Base-by-base conservation (phyloP, 228 moss, liverwort and hornwort species). In the Sphagnum magellanicum region DNA sequence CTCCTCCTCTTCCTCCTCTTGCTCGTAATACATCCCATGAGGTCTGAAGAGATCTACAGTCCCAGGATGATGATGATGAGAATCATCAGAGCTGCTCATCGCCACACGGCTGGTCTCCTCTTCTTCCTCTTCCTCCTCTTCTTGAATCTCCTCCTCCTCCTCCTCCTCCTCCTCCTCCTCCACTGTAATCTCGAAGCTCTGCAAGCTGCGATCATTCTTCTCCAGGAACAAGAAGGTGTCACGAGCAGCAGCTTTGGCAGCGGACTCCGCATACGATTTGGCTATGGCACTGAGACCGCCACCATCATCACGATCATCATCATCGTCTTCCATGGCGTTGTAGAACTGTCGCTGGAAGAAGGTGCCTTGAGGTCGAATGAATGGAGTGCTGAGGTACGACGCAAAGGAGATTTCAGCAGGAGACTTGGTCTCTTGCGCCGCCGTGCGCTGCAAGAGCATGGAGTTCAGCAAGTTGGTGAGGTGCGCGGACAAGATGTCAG, bases 201-300 rank as follows among this genome's bases (percentile, higher is more conserved):
- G 32, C 32, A 32, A 32, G 8, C 83, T 65, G 32, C 75, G 59
- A 67, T 92, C 92, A 52, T 85, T 89, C 71, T 89, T 89, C 53
- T 89, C 87, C 60, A 92, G 70, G 57, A 89, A 85, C 50, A 87
- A 70, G n/a, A 92, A 92, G 14, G 89, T 75, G 58, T 89, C 89
- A 12, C 92, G 79, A 6, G 92, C 92, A 13, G 89, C 87, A 17
- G 92, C 87, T 70, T 87, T 89, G 16, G 92, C 92, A 16, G 89
- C 85, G 0, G 92, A 85, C 76, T 87, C 87, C 0, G 83, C 89
- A 57, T 83, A 87, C 5, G 89, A 83, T 68, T 85, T 89, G 17
- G 89, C 89, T 46, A 89, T 71, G 8, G 87, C 78, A 64, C 87
- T 87, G 87, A 89, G 84, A 53, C 87, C 92, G 3, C 32, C 66